phyloP scores from a whole-genome alignment of 768 basidiomycete species.

The Macrolepiota dolichaula region DNA sequence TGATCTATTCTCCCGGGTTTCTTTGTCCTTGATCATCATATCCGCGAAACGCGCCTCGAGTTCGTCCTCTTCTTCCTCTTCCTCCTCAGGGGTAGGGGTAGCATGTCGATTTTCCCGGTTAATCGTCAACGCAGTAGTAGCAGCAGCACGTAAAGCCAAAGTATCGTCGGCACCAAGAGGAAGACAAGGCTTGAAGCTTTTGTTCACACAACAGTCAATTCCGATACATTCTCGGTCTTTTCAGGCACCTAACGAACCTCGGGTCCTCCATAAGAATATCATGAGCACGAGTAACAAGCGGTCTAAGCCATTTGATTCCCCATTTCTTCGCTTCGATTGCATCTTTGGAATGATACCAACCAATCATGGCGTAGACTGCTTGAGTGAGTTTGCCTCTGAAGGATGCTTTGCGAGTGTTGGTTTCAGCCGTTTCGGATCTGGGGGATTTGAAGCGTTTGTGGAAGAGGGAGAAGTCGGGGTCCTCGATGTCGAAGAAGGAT shows the following conservation, averaged over 20 bases:
- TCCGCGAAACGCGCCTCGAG: slow-evolving; percentile 4
- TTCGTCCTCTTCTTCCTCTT: no score
- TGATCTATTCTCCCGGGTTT: background rate
- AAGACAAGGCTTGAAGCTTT: slow-evolving; percentile 8
- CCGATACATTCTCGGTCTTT: background rate
- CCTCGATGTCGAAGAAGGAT: slow-evolving; percentile 17
- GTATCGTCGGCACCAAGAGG: slow-evolving; percentile 11
- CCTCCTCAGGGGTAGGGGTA: background rate
- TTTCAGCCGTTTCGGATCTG: background rate
- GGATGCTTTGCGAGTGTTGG: background rate
- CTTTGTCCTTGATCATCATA: background rate
- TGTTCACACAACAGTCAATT: background rate
- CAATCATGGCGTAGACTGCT: slow-evolving; percentile 20
- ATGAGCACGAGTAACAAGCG: slow-evolving; percentile 18
- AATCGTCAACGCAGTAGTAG: slow-evolving; percentile 4
- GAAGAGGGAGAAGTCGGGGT: background rate
- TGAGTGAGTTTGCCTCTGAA: slow-evolving; percentile 9
- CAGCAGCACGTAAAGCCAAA: slow-evolving; percentile 9
- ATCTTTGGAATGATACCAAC: slow-evolving; percentile 21
- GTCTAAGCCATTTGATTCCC: slow-evolving; percentile 18
- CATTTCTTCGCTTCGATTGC: slow-evolving; percentile 16
- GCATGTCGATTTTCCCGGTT: background rate
- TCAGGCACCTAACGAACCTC: slow-evolving; percentile 2
- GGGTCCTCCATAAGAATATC: slow-evolving; percentile 12
- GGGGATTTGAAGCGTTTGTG: background rate